Evolutionary conservation across 2,329 filamentous ascomycete species (phyloP), one percentile per base, ranked within the genome.

Genomic region (Ophiostoma ulmi): DNA sequence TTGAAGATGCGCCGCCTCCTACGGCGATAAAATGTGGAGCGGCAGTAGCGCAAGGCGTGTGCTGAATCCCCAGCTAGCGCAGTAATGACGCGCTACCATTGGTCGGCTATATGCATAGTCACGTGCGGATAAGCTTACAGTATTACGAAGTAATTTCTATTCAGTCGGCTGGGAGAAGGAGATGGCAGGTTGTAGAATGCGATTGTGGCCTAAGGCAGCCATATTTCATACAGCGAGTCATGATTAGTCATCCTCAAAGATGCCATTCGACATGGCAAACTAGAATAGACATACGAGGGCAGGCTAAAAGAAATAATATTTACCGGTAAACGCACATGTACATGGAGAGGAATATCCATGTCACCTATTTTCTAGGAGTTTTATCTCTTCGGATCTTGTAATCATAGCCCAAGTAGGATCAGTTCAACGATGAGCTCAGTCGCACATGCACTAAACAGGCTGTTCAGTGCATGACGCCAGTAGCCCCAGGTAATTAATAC

Each of bases 51-150:
- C 61, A 64, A 64, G 58, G 58, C 58, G 58, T 63, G 58, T 61
- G 52, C 31, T 63, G 58, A 58, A 58, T 58, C 52, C 52, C 52
- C 52, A 66, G 61, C 52, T 72, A 70, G 69, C 69, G 71, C 70
- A 55, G 31, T 17, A 63, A 68, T 55, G 71, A 71, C 69, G 71
- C 71, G 71, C 67, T 72, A 14, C 70, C 44, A 72, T 72, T 72
- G 71, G 71, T 31, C 31, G 10, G 26, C 17, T 58, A 26, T 58
- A 31, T 58, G 22, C 11, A 5, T 3, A 10, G 58, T 71, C 70
- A 71, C 70, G 70, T 71, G 70, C 14, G 22, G n/a, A 26, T 26
- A 11, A 26, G 52, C 7, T 5, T 1, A 26, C 52, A 6, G 22
- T 4, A 31, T 31, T 4, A n/a, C n/a, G n/a, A n/a, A 48, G 10